Evolutionary conservation across 495 filamentous ascomycete species (phyloP), one percentile per base, ranked within the genome.

Genomic region (Durotheca rogersii): DNA sequence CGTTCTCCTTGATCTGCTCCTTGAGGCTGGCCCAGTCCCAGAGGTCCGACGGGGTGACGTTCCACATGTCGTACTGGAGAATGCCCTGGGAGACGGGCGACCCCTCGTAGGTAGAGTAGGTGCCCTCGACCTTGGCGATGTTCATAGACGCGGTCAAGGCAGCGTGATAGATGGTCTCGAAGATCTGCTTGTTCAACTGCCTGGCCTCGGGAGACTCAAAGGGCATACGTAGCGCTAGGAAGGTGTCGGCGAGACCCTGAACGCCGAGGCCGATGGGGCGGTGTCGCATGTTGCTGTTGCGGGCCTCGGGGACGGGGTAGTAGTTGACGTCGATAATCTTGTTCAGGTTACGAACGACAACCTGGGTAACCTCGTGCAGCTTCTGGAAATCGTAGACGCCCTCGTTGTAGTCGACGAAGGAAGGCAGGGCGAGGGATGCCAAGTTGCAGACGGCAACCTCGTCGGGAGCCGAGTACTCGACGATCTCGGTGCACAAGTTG

Each of bases 51-150:
- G 93, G 93, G 9, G 82, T 94, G 39, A 94, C 85, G 60, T 88
- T 84, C 93, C 93, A 98, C 91, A 98, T 94, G 70, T 98, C 93
- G 65, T 92, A 97, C 70, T 98, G 93, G 29, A 98, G 87, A 62
- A 93, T 89, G 40, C 93, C 93, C 72, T 97, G 83, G 2, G 92
- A 96, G 39, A 92, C 89, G 14, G 93, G 93, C 10, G 90, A 96
- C 43, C 93, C 93, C 59, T 90, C 79, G 64, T 96, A 98, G 4
- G 88, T 90, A 58, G 85, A 78, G 70, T 98, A 98, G 6, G 90
- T 57, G 17, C 94, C 94, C 27, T 85, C 68, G 45, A 86, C 72
- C 77, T 88, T 86, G 50, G 93, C 89, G 42, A 97, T 69, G 14
- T 95, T 82, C 56, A 84, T 83, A 4, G 93, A 98, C 16, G 89